These are phyloP conservation scores for Paecilomyces variotii DNA, from an alignment of 2,329 filamentous ascomycete genomes.

Conservation along the genomic window DNA sequence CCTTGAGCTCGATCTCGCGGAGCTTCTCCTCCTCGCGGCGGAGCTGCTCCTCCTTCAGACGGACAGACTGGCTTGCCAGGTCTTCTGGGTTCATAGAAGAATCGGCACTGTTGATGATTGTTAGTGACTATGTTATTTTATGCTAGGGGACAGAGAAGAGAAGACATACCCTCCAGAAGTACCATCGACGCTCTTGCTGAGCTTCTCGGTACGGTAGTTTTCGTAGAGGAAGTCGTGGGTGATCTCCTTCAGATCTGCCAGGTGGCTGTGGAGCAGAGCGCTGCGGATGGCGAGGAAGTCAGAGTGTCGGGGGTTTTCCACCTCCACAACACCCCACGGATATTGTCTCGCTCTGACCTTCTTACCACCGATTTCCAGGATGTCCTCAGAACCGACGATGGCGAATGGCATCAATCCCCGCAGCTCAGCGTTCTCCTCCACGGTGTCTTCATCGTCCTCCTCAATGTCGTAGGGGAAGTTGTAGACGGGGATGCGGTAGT, in stretches of 20 bases:
- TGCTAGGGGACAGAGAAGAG: slow-evolving; percentile 1
- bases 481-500: slow-evolving; percentile 98
- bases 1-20: slow-evolving; percentile 98
- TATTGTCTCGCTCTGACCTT: slow-evolving; percentile 93
- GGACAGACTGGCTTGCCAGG: slow-evolving; percentile 90
- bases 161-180: slow-evolving; percentile 73
- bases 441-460: slow-evolving; percentile 98
- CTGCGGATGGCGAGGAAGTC: slow-evolving; percentile 97
- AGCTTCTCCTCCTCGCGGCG: slow-evolving; percentile 99
- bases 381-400: slow-evolving; percentile 94
- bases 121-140: slow-evolving; percentile 12
- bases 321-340: slow-evolving; percentile 97
- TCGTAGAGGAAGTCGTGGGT: slow-evolving; percentile 99
- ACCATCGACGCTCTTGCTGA: slow-evolving; percentile 91
- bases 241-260: slow-evolving; percentile 98
- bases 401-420: slow-evolving; percentile 97
- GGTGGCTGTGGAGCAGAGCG: slow-evolving; percentile 91
- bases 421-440: slow-evolving; percentile 97
- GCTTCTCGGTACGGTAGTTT: slow-evolving; percentile 99
- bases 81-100: slow-evolving; percentile 97
- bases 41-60: slow-evolving; percentile 98
- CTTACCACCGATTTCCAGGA: slow-evolving; percentile 87
- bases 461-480: slow-evolving; percentile 99
- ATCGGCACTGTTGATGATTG: slow-evolving; percentile 45
- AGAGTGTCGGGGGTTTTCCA: slow-evolving; percentile 97